Base-by-base conservation (phyloP, 306 rosid genomes). In the Cicer pinnatifidum region DNA sequence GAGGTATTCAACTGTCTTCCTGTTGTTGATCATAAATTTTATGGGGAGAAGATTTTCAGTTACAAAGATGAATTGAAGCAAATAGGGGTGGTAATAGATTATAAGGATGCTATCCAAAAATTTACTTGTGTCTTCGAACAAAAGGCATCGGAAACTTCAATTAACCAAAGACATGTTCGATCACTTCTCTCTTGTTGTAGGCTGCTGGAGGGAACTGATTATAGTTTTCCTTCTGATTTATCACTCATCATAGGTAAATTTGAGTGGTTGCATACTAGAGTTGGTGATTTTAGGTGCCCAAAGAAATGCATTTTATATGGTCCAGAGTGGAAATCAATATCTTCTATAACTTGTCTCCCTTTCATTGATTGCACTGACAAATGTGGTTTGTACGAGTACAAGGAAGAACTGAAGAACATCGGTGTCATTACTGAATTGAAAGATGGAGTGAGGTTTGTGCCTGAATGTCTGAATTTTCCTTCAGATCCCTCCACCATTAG, bases 191-290 rank as follows among this genome's bases (percentile, higher is more conserved):
- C 76, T 7, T 84, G 90, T 76, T 87, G 43, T 67, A 83, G 84
- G 56, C 10, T 1, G 52, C 73, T 89, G 16, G 64, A 76, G 72
- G 76, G 13, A 57, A 63, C 80, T 58, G 1, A 41, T 0, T 19
- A 54, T 57, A 43, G 39, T 8, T 78, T 89, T 63, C 85, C 87
- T 58, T 2, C 40, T 0, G 80, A 77, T 8, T 74, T 88, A 37
- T 60, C n/a, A 28, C 2, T 0, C 1, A 80, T 75, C 78, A 33
- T 90, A 5, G 17, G 6, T 8, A 64, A 33, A 3, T 7, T 6
- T 11, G 72, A 83, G 66, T 92, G 97, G 97, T 72, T 92, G 88
- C 77, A 82, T 37, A 88, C 92, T 40, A 71, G 74, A 16, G 52
- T 73, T 45, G 87, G 88, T 61, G 82, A 50, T 80, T 65, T 63